These are phyloP conservation scores for Plenodomus biglobosus DNA, from an alignment of 2,329 filamentous ascomycete species.

Conservation along the genomic window DNA sequence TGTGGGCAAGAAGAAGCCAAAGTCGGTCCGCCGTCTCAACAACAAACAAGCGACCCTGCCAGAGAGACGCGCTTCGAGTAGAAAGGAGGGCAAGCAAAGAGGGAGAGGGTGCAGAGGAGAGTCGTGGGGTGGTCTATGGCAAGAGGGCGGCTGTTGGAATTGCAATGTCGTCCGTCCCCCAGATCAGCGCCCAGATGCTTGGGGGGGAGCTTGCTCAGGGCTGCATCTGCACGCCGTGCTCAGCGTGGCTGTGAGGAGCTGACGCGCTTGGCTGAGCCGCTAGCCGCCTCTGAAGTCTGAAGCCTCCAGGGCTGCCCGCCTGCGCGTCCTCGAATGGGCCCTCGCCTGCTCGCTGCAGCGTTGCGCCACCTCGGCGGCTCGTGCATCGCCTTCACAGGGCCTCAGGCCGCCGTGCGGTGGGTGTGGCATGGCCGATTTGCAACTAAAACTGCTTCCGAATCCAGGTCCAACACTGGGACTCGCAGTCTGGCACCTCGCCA, in stretches of 20 bases:
- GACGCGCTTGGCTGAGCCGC: conserved; percentile 19
- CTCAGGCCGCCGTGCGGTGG: conserved; percentile 5
- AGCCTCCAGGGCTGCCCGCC: no score
- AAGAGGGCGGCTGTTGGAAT: conserved; percentile 4
- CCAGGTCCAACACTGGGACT: neutral
- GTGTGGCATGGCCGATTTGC: neutral
- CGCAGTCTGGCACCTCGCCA: no score
- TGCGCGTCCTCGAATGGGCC: conserved; percentile 7
- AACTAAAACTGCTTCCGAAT: neutral
- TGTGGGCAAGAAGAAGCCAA: no score
- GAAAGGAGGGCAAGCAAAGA: conserved; percentile 17
- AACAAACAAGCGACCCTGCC: conserved; percentile 32
- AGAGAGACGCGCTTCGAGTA: conserved; percentile 26
- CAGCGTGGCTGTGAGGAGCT: conserved; percentile 18
- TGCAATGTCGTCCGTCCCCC: conserved; percentile 5
- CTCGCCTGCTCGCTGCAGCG: neutral
- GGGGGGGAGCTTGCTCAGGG: conserved; percentile 5
- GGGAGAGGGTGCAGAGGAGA: neutral
- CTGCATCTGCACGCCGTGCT: conserved; percentile 7
- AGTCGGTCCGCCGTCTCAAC: conserved; percentile 18
- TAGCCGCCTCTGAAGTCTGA: conserved; percentile 9
- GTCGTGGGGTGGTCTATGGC: neutral
- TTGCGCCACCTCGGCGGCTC: neutral
- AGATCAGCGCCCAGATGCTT: conserved; percentile 16
- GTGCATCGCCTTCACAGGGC: neutral